phyloP scores from a whole-genome alignment of 495 filamentous ascomycete genomes.

The Lepidopterella palustris region DNA sequence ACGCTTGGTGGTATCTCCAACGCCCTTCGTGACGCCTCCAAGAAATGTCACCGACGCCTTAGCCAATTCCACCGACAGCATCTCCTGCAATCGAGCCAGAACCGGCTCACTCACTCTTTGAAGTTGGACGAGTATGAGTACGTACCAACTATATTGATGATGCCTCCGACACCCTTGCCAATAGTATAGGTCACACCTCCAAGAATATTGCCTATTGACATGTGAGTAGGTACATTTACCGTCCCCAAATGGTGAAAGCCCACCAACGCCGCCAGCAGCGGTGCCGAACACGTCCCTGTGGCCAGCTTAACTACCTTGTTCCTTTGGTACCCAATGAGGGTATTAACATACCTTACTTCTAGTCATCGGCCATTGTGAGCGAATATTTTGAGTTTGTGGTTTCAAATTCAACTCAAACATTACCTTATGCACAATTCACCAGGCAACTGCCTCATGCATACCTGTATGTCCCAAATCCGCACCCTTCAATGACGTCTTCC shows the following conservation, averaged over 20 bases:
- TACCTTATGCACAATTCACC: background rate
- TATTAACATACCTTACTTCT: background rate
- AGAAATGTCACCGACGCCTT: slow-evolving; percentile 44
- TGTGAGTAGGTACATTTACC: too few relatives aligned
- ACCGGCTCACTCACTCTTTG: background rate
- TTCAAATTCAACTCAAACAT: background rate
- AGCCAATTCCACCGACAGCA: slow-evolving; percentile 35
- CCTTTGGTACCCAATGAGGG: too few relatives aligned
- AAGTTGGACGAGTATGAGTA: background rate
- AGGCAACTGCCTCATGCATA: too few relatives aligned
- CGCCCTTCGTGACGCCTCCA: slow-evolving; percentile 14
- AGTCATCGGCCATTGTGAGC: background rate
- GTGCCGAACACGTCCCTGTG: slow-evolving; percentile 26
- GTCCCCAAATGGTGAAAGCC: background rate
- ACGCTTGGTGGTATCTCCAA: slow-evolving; percentile 27
- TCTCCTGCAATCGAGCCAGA: background rate
- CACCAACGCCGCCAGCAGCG: slow-evolving; percentile 21
- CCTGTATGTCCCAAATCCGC: background rate
- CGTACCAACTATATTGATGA: slow-evolving; percentile 44
- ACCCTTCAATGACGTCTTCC: background rate
- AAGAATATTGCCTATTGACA: slow-evolving; percentile 45
- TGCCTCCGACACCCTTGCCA: slow-evolving; percentile 52
- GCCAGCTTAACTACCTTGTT: background rate
- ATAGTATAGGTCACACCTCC: slow-evolving; percentile 49
- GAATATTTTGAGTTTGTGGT: background rate